Evolutionary conservation across 2,329 filamentous ascomycete genomes (phyloP).

Genomic region (Sporothrix phasma): DNA sequence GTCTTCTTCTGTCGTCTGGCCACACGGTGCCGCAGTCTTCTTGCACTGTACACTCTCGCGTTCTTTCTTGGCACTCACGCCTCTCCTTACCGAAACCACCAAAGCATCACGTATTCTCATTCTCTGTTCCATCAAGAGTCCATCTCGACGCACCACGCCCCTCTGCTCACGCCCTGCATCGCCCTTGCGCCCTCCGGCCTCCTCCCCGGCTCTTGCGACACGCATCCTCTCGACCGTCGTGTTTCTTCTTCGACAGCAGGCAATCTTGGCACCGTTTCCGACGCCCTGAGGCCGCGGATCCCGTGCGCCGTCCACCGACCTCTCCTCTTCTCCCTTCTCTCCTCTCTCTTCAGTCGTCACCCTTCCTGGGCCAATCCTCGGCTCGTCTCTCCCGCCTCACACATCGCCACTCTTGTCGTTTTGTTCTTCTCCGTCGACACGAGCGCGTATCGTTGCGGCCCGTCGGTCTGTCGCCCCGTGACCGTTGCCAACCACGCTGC

Average conservation of each 20-base stretch:
- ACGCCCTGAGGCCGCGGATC: constrained; percentile 15
- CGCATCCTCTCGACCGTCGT: neutral
- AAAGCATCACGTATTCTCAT: neutral
- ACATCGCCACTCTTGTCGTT: neutral
- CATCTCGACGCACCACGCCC: neutral
- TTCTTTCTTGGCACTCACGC: neutral
- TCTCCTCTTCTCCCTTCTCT: neutral
- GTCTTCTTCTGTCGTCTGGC: no score
- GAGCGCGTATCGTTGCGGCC: neutral
- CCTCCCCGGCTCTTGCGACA: constrained; percentile 4
- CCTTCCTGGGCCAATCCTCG: neutral
- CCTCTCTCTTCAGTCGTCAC: no score
- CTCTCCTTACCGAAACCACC: constrained; percentile 1
- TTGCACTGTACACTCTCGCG: neutral
- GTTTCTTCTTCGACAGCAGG: constrained; percentile 2
- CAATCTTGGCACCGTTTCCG: constrained; percentile 6
- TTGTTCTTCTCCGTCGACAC: neutral
- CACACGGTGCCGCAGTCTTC: neutral
- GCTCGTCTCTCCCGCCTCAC: neutral
- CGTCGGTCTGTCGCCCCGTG: neutral
- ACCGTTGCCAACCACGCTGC: neutral
- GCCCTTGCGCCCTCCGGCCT: neutral
- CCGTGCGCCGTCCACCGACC: constrained; percentile 14
- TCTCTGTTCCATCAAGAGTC: neutral
- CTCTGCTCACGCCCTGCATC: neutral